Percentiles rank a stretch among this genome's conserved stretches.
Conservation (phyloP, 257 asterid species). For the Fraxinus cuspidata region DNA sequence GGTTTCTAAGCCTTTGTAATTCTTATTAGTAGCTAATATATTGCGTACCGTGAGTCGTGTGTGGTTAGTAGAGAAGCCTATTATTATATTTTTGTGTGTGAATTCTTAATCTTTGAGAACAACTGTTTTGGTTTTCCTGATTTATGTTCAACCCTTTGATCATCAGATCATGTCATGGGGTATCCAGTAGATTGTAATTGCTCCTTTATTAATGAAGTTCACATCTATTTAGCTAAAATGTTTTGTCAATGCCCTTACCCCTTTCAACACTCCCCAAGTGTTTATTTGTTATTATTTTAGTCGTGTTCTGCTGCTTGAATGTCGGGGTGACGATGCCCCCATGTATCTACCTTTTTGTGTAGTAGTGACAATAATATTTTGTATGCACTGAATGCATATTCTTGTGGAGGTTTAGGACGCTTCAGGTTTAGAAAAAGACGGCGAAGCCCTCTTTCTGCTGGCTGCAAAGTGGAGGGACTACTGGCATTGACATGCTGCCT, state of each 20-base stretch:
- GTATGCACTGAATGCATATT: too few relatives aligned
- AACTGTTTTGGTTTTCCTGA: neutral
- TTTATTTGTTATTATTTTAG: neutral
- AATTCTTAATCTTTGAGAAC: neutral
- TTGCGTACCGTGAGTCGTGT: neutral
- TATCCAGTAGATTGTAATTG: neutral
- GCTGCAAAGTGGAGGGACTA: too few relatives aligned
- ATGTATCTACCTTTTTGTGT: too few relatives aligned
- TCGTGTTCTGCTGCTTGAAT: neutral
- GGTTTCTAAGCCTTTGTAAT: neutral
- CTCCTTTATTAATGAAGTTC: neutral
- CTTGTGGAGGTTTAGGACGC: too few relatives aligned
- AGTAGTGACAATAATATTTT: too few relatives aligned
- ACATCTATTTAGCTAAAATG: neutral
- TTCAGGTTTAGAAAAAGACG: too few relatives aligned
- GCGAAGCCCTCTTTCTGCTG: too few relatives aligned
- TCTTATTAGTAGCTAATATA: neutral
- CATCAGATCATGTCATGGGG: neutral
- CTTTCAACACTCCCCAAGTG: neutral
- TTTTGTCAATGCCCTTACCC: neutral
- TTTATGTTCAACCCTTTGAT: neutral
- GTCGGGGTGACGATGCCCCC: too few relatives aligned
- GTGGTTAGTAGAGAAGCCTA: neutral
- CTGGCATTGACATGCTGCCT: too few relatives aligned
- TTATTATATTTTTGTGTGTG: neutral